Evolutionary conservation across 805 yeast species (phyloP).

Genomic region (Candida ascalaphidarum): DNA sequence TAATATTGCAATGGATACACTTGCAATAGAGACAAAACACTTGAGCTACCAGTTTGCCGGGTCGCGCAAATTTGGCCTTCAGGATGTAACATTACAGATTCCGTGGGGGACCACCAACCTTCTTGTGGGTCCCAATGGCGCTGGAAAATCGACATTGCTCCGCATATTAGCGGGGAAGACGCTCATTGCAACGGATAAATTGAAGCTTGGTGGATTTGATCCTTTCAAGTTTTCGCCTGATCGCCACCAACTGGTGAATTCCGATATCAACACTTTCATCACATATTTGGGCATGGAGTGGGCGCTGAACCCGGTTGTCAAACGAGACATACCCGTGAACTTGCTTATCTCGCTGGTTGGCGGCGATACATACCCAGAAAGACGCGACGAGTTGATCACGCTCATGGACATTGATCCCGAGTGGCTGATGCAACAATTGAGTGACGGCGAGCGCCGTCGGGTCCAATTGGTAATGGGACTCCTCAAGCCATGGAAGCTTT

Average conservation of each 20-base stretch:
- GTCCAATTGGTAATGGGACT: conserved; percentile 94
- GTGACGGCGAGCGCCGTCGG: conserved; percentile 93
- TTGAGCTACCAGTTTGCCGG: conserved; percentile 64
- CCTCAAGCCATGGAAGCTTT: conserved; percentile 79
- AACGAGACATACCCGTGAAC: conserved; percentile 84
- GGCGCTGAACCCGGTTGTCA: conserved; percentile 87
- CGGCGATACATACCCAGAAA: conserved; percentile 50
- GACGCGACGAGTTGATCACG: conserved; percentile 69
- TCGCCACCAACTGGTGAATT: conserved; percentile 32
- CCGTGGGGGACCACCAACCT: conserved; percentile 70
- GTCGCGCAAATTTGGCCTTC: conserved; percentile 55
- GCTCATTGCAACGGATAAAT: conserved; percentile 62
- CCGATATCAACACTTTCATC: conserved; percentile 40
- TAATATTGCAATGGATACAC: too few species aligned
- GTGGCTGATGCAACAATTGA: conserved; percentile 89
- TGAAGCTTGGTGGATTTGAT: conserved; percentile 72
- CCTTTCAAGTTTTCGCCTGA: conserved; percentile 66
- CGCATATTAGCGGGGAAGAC: conserved; percentile 88
- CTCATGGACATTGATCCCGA: conserved; percentile 76
- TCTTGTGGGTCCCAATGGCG: conserved; percentile 91
- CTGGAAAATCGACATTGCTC: conserved; percentile 89
- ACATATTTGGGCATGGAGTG: conserved; percentile 96
- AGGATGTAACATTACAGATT: conserved; percentile 51
- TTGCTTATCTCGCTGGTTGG: conserved; percentile 77
- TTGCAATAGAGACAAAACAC: conserved; percentile 58